phyloP scores from a whole-genome alignment of 805 yeast species.

The Citeromyces nyonsensis region DNA sequence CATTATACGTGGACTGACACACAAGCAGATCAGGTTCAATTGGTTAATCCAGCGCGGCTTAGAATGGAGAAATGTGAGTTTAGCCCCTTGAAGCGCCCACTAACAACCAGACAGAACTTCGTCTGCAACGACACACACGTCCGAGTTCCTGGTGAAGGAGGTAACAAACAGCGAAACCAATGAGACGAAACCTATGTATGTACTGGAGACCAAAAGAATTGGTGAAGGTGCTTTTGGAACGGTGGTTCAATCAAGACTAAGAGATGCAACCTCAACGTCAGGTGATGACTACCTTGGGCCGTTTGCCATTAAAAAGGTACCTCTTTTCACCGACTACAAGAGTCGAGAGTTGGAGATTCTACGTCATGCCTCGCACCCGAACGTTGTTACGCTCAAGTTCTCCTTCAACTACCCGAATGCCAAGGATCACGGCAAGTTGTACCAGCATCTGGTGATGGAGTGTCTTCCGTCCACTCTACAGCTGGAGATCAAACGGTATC shows the following conservation, averaged over 20 bases:
- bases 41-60: not conserved
- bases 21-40: not conserved
- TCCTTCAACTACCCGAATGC: constrained; percentile 57
- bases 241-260: constrained; percentile 55
- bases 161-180: constrained; percentile 49
- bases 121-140: not conserved
- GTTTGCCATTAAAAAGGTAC: constrained; percentile 71
- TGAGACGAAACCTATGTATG: constrained; percentile 41
- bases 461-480: constrained; percentile 74
- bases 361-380: constrained; percentile 66
- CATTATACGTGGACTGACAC: not conserved
- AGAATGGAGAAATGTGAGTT: not conserved
- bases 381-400: constrained; percentile 52
- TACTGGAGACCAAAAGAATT: constrained; percentile 56
- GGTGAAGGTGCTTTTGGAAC: constrained; percentile 87
- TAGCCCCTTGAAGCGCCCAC: not conserved
- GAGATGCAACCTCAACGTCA: constrained; percentile 7
- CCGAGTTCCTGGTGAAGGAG: constrained; percentile 36
- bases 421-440: constrained; percentile 41
- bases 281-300: constrained; percentile 51
- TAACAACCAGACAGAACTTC: not conserved
- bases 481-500: constrained; percentile 56
- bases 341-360: constrained; percentile 68
- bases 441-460: constrained; percentile 79
- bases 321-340: constrained; percentile 79